Base-by-base conservation (phyloP, 108 stramenopile genomes). In the Nitzschia inconspicua region DNA sequence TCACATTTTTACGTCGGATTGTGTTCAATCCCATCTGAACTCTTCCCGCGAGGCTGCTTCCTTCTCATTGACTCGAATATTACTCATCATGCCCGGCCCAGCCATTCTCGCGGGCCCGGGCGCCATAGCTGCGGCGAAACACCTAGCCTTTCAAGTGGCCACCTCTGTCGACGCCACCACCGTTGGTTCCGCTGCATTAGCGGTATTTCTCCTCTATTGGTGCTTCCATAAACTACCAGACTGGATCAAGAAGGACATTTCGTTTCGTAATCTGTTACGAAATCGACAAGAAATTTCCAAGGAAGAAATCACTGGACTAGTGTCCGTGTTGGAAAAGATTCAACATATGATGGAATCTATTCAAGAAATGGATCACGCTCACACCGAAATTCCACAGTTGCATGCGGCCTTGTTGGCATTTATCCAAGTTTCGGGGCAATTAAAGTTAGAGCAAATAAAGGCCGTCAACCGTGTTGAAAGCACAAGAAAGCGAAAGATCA, bases 381-480 rank as follows among this genome's bases (percentile, higher is more conserved):
- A n/a, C 63, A 28, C 65, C 19, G 53, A 57, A 14, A 57, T 81
- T 39, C 72, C 80, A 37, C 80, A 84, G 49, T 53, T 79, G 27
- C 81, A 84, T 55, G 80, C 79, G 9, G 78, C 86, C 13, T 36
- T 88, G 14, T 53, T 88, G 39, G 79, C 76, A 13, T 84, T 76
- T 46, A 47, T 82, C 29, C 83, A 88, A 53, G 51, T 80, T 16
- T 71, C 56, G 20, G 72, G 46, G 11, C 72, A 73, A 43, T 63
- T 63, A n/a, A 68, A 69, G 34, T 31, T 42, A 27, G 14, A 18
- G 29, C 35, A 50, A 39, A 22, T 63, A 26, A 6, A 37, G 28
- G 8, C 57, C 5, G n/a, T 22, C 13, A 10, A 65, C 24, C 30
- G 16, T 3, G 2, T 49, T 1, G 2, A 55, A 30, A 26, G 20